A percentile compares a stretch with the other conserved stretches of the same genome.
These are phyloP conservation scores for Lipomyces yamadae DNA, from an alignment of 805 yeast genomes.

Conservation along the genomic window DNA sequence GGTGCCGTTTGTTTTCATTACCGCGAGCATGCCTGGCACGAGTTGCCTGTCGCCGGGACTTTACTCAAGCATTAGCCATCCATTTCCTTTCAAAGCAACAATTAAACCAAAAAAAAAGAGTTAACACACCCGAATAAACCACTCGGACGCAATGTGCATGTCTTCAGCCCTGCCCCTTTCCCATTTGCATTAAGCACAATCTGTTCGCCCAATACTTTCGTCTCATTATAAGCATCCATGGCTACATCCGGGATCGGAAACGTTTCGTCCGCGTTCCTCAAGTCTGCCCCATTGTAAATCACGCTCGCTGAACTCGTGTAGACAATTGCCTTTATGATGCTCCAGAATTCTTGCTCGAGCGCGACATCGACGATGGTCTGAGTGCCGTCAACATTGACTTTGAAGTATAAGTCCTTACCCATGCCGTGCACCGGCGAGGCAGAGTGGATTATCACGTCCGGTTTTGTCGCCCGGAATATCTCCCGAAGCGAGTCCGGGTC, in stretches of 20 bases:
- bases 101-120: too few relatives aligned
- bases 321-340: slow-evolving; percentile 66
- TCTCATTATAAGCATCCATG: slow-evolving; percentile 96
- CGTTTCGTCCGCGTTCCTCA: slow-evolving; percentile 88
- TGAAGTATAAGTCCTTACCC: slow-evolving; percentile 77
- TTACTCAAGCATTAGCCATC: neutral
- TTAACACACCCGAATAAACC: slow-evolving; percentile 78
- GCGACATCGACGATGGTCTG: slow-evolving; percentile 61
- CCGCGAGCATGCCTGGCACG: slow-evolving; percentile 88
- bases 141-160: slow-evolving; percentile 93
- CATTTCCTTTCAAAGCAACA: neutral
- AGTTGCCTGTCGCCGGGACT: slow-evolving; percentile 93
- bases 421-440: slow-evolving; percentile 96
- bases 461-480: slow-evolving; percentile 64
- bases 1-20: slow-evolving; percentile 82
- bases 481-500: slow-evolving; percentile 58
- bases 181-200: slow-evolving; percentile 77
- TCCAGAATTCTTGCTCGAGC: slow-evolving; percentile 21
- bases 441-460: slow-evolving; percentile 86
- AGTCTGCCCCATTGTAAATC: slow-evolving; percentile 91
- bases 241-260: slow-evolving; percentile 91
- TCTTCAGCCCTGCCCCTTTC: slow-evolving; percentile 55
- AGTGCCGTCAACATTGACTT: slow-evolving; percentile 92
- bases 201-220: slow-evolving; percentile 76
- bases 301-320: slow-evolving; percentile 98